Evolutionary conservation across 305 asterid genomes (phyloP), one percentile per base, ranked within the genome.

Genomic region (Fraxinus nigra): DNA sequence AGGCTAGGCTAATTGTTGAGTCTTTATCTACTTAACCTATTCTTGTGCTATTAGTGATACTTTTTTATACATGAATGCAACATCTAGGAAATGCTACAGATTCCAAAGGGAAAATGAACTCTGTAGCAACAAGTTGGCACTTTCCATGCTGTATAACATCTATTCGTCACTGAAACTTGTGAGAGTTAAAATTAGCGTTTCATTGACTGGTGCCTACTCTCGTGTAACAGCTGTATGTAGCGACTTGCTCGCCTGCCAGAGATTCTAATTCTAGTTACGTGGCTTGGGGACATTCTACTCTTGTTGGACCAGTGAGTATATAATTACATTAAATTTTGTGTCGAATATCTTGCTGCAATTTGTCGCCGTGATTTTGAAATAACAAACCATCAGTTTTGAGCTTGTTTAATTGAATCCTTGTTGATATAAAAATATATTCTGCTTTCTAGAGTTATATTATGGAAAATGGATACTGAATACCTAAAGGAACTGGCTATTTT

Each of bases 261-360:
- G 97, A 91, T 83, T 86, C 85, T 84, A 84, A 81, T 73, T 95
- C 95, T 83, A 97, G 95, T 77, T 94, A 92, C 38, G 90, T 93
- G 38, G 99, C 97, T 33, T 95, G 98, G 99, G 99, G 99, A 6
- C 99, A 94, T 85, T 95, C 99, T n/a, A 89, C 99, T 1, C 94
- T 95, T 16, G 80, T 95, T 46, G 97, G 98, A 79, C 98, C 99
- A 5, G 98, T 94, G 86, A 91, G 97, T 87, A 7, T 7, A 61
- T 20, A 20, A 9, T 20, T 61, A 20, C 4, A 61, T 2, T 28
- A 20, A 11, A 10, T 51, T 51, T 46, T 80, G 28, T 22, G 76
- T 22, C 33, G 77, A 72, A 65, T 8, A 51, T 79, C 69, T 46
- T 30, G 18, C 24, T 40, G 59, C 69, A 74, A 40, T 35, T 61